Conservation (phyloP, 2,329 filamentous ascomycete species). For the Pseudocercospora fuligena region DNA sequence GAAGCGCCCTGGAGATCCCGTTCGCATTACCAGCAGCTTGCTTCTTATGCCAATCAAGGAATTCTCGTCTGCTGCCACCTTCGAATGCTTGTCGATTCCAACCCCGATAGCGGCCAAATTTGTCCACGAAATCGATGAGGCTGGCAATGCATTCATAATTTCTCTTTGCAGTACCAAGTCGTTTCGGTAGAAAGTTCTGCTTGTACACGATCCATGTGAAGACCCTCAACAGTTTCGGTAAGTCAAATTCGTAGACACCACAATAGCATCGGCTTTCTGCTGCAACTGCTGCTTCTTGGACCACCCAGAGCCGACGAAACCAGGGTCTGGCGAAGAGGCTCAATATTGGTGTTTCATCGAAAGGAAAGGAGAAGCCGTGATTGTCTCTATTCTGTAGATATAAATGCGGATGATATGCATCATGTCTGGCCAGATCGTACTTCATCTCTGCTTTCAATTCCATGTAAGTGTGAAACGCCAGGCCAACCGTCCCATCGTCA, state of each 20-base stretch:
- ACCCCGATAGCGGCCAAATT: constrained; percentile 5
- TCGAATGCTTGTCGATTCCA: constrained; percentile 7
- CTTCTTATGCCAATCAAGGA: constrained; percentile 6
- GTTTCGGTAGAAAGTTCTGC: not conserved
- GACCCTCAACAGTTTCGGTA: not conserved
- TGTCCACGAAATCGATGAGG: constrained; percentile 7
- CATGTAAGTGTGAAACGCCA: constrained; percentile 5
- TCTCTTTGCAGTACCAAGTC: not conserved
- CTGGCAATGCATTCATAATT: not conserved
- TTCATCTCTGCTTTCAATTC: constrained; percentile 6
- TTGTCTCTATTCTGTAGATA: constrained; percentile 2
- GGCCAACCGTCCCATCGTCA: constrained; percentile 1
- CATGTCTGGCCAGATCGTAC: not conserved
- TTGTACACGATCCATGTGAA: constrained; percentile 7
- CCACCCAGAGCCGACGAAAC: constrained; percentile 9
- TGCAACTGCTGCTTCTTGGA: constrained; percentile 6
- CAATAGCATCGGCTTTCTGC: not conserved
- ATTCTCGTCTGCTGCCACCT: constrained; percentile 1
- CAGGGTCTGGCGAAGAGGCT: not conserved
- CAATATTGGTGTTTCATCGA: not conserved
- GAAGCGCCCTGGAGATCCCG: not conserved
- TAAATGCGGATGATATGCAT: constrained; percentile 5
- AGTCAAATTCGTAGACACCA: constrained; percentile 1
- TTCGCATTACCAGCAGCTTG: not conserved
- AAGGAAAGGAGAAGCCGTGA: constrained; percentile 4